Conservation (phyloP, 768 basidiomycete species). For the Mycena galopus region DNA sequence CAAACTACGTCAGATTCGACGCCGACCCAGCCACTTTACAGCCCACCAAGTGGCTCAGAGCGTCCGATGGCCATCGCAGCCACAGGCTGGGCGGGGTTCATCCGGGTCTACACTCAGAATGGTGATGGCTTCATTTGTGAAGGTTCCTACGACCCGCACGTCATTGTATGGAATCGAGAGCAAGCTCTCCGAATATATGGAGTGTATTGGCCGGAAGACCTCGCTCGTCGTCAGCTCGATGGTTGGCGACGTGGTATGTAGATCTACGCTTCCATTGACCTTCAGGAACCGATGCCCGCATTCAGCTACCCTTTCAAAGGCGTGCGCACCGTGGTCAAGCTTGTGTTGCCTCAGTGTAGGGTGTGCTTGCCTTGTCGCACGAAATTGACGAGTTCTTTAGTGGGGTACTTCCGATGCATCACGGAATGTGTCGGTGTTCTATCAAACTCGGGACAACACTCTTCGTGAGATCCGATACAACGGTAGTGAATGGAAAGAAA, state of each 20-base stretch:
- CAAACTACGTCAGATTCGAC: neutral
- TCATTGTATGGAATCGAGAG: neutral
- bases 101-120: neutral
- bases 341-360: neutral
- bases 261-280: neutral
- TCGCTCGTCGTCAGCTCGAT: neutral
- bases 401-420: neutral
- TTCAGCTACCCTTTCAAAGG: neutral
- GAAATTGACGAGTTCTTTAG: neutral
- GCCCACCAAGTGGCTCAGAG: too few relatives aligned
- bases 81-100: neutral
- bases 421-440: neutral
- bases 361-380: neutral
- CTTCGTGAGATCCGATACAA: neutral
- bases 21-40: neutral
- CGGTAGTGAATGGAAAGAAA: neutral
- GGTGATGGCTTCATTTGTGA: neutral
- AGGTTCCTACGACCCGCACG: neutral
- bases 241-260: neutral
- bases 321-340: neutral
- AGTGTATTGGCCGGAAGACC: neutral
- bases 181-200: neutral
- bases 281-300: neutral
- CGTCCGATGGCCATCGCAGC: neutral
- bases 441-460: neutral